Percentiles rank a stretch among this genome's conserved stretches.
Evolutionary conservation across 495 filamentous ascomycete genomes (phyloP).

Genomic region (Letharia columbiana): DNA sequence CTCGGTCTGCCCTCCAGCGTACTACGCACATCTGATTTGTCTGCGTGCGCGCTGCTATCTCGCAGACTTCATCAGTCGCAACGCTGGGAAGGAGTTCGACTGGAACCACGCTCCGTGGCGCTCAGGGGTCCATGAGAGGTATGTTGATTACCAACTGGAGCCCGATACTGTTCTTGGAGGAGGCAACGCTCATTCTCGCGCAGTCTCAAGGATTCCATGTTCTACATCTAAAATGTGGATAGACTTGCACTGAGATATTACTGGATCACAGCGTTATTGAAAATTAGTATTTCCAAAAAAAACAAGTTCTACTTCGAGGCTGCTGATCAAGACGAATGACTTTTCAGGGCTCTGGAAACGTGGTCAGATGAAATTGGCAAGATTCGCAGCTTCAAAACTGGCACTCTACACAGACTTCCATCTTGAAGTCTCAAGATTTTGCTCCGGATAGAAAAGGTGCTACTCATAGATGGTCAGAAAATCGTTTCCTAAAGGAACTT

Average conservation of each 20-base stretch:
- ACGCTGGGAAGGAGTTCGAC: neutral
- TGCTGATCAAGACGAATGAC: neutral
- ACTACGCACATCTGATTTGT: conserved; percentile 62
- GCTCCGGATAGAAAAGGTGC: neutral
- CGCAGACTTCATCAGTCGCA: neutral
- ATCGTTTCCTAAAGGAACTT: too few species aligned
- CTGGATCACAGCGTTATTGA: neutral
- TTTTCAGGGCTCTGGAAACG: neutral
- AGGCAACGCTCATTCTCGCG: neutral
- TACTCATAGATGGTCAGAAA: too few species aligned
- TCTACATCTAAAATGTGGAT: neutral
- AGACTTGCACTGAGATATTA: neutral
- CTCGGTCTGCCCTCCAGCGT: conserved; percentile 60
- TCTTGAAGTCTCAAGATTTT: neutral
- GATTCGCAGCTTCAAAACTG: neutral
- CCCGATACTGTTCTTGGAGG: neutral
- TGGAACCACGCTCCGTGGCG: neutral
- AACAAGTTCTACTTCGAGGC: neutral
- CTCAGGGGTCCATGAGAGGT: neutral
- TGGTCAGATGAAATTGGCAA: neutral
- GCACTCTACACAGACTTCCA: neutral
- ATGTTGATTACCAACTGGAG: neutral
- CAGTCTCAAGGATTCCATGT: neutral
- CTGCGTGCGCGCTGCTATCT: conserved; percentile 56
- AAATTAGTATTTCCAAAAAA: neutral